Conservation (phyloP, 169 alveolate species). For the Toxoplasma gondii region DNA sequence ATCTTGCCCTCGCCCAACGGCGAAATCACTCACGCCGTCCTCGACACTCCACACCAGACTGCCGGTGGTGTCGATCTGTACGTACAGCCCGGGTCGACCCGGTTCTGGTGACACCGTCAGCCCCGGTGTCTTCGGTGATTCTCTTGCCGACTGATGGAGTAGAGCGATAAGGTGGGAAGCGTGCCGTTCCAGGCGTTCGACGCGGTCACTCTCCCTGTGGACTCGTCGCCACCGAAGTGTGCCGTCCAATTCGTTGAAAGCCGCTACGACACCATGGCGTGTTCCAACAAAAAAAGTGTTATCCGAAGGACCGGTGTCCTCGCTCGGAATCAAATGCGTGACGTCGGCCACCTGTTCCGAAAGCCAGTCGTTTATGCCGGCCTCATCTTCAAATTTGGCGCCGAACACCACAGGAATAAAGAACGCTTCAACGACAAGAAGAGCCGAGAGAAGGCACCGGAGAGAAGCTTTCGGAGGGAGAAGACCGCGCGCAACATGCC, state of each 20-base stretch:
- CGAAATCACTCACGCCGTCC: background rate
- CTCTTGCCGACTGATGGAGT: background rate
- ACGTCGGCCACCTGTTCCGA: constrained; percentile 2
- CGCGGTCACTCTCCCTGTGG: background rate
- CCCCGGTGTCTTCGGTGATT: background rate
- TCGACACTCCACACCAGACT: constrained; percentile 15
- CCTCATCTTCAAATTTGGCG: constrained; percentile 29
- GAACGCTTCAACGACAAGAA: background rate
- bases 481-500: too few species aligned
- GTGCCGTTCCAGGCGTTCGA: background rate
- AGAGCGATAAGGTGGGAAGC: background rate
- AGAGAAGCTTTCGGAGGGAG: background rate
- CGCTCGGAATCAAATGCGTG: background rate
- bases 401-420: background rate
- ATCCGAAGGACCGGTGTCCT: background rate
- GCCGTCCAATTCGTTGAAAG: background rate
- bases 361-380: constrained; percentile 35
- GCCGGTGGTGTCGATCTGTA: background rate
- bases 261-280: constrained; percentile 3
- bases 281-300: constrained; percentile 3
- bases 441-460: background rate
- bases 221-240: background rate
- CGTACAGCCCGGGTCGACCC: background rate
- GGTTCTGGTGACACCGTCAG: background rate
- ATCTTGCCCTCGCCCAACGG: background rate